Evolutionary conservation across 345 rosid genomes (phyloP).

Genomic region (Rhodamnia argentea): DNA sequence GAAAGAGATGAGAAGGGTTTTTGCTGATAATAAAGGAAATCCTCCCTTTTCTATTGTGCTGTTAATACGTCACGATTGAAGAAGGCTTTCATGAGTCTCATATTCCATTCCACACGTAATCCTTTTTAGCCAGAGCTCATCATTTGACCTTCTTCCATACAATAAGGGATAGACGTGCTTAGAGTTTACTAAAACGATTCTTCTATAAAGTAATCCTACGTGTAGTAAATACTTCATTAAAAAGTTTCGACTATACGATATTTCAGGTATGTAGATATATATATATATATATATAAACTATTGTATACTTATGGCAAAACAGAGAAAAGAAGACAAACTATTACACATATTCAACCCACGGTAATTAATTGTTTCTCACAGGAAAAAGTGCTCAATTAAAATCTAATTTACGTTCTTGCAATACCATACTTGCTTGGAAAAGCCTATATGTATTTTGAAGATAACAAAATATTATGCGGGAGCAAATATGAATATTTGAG

Average conservation of each 20-base stretch:
- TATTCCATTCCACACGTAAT: not conserved
- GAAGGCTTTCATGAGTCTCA: not conserved
- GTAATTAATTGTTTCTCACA: not conserved
- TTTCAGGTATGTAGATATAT: not conserved
- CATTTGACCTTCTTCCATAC: not conserved
- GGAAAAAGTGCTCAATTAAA: not conserved
- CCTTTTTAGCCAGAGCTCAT: not conserved
- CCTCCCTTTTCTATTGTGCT: not conserved
- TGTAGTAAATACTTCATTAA: not conserved
- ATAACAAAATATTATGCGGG: not conserved
- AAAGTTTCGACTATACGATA: not conserved
- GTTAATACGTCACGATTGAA: not conserved
- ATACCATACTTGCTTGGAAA: not conserved
- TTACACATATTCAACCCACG: no score
- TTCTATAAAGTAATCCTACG: not conserved
- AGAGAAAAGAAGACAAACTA: no score
- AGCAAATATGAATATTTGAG: not conserved
- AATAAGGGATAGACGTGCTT: not conserved
- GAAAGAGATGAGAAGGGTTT: not conserved
- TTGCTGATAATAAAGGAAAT: not conserved
- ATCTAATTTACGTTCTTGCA: not conserved
- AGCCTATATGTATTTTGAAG: not conserved
- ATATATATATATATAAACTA: no score
- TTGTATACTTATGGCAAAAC: not conserved
- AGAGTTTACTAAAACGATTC: not conserved